Percentiles rank a stretch among this genome's conserved stretches.
Conservation (phyloP, 257 asterid genomes). For the Solanum pinnatisectum region DNA sequence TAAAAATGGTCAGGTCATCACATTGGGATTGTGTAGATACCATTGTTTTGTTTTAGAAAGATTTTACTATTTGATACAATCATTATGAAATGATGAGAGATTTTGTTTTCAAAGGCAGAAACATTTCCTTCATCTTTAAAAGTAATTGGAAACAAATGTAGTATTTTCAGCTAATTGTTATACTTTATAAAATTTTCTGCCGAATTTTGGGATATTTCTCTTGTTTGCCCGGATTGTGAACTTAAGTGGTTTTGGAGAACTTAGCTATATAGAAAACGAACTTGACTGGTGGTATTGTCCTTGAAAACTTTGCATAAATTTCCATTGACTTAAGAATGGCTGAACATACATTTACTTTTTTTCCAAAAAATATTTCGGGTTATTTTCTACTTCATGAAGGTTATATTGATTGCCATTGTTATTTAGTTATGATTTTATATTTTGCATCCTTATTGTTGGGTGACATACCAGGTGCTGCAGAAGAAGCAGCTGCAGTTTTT, state of each 20-base stretch:
- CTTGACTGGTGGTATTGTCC: neutral
- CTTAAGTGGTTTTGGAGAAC: neutral
- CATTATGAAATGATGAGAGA: neutral
- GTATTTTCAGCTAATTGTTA: neutral
- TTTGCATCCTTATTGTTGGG: constrained; percentile 5
- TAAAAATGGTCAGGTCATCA: neutral
- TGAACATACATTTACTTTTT: neutral
- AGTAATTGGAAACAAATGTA: neutral
- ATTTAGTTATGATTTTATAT: constrained; percentile 1
- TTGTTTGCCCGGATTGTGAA: neutral
- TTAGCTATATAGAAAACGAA: neutral
- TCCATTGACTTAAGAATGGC: neutral
- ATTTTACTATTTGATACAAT: neutral
- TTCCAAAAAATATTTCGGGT: neutral
- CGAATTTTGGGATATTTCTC: neutral
- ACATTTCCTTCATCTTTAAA: neutral
- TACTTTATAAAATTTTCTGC: neutral
- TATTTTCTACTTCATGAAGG: neutral
- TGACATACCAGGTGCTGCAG: constrained; percentile 71
- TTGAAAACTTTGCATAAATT: neutral
- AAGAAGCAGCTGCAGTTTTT: constrained; percentile 77
- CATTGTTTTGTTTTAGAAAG: neutral
- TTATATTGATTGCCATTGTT: neutral
- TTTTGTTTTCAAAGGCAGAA: neutral
- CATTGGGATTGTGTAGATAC: neutral